Evolutionary conservation across 768 basidiomycete species (phyloP).

Genomic region (Suillus plorans): DNA sequence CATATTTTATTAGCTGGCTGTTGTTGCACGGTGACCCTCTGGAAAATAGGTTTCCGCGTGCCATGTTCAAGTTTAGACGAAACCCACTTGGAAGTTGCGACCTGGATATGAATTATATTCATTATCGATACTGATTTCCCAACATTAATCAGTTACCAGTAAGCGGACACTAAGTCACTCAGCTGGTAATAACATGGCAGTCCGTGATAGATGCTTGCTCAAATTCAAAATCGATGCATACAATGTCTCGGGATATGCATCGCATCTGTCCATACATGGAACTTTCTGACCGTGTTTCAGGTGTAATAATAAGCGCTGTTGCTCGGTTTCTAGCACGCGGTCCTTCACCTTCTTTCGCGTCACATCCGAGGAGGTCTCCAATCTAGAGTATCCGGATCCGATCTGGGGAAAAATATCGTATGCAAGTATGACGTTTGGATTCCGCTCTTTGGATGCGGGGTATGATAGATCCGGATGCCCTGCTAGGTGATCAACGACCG

Average conservation of each 20-base stretch:
- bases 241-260: too few species aligned
- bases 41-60: background rate
- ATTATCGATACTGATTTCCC: background rate
- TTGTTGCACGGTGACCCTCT: background rate
- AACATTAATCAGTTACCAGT: background rate
- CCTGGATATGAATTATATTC: background rate
- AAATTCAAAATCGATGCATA: too few species aligned
- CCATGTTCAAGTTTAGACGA: background rate
- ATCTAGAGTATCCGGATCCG: background rate
- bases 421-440: background rate
- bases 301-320: too few species aligned
- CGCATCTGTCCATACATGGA: too few species aligned
- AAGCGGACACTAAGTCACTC: background rate
- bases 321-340: background rate
- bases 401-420: background rate
- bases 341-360: background rate
- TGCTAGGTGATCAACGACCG: background rate
- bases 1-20: background rate
- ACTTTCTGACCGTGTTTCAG: too few species aligned
- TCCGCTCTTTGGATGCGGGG: background rate
- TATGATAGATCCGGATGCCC: background rate
- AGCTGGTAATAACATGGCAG: background rate
- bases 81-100: background rate
- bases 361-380: background rate
- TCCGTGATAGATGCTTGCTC: too few species aligned